Percentiles rank a stretch among this genome's conserved stretches.
These are phyloP conservation scores for Xylaria multiplex DNA, from an alignment of 2,329 filamentous ascomycete genomes.

Conservation along the genomic window DNA sequence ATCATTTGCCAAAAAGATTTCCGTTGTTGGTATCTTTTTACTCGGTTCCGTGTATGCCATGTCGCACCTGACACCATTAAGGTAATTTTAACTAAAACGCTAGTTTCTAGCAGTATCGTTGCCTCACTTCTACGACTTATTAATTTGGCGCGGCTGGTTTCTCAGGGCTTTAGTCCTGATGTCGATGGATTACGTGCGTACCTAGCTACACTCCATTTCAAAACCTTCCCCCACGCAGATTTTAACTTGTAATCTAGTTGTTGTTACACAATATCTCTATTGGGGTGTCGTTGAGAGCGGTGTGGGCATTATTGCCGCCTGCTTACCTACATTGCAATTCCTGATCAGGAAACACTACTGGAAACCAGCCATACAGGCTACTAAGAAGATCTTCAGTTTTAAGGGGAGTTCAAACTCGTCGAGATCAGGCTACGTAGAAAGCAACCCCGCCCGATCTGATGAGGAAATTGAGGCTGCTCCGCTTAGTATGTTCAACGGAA, in stretches of 20 bases:
- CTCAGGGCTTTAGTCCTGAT: no score
- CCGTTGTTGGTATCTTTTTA: slow-evolving; percentile 24
- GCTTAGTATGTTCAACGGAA: no score
- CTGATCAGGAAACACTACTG: slow-evolving; percentile 8
- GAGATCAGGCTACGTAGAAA: neutral
- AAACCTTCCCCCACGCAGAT: no score
- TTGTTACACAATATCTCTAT: no score
- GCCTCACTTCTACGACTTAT: slow-evolving; percentile 25
- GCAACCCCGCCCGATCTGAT: no score
- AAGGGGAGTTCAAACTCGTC: neutral
- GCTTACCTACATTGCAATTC: neutral
- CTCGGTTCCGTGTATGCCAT: slow-evolving; percentile 30
- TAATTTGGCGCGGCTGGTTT: neutral
- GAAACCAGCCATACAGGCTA: neutral
- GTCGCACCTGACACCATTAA: neutral
- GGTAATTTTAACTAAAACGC: neutral
- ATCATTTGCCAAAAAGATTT: slow-evolving; percentile 17
- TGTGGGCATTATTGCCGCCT: no score
- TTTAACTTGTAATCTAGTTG: no score
- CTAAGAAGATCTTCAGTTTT: neutral
- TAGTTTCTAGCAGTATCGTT: slow-evolving; percentile 15
- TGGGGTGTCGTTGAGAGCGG: no score
- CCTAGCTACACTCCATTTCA: no score
- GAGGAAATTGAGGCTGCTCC: no score
- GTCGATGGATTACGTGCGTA: no score